Percentiles rank a stretch among this genome's conserved stretches.
Evolutionary conservation across 169 alveolate genomes (phyloP).

Genomic region (Fabrea salina): DNA sequence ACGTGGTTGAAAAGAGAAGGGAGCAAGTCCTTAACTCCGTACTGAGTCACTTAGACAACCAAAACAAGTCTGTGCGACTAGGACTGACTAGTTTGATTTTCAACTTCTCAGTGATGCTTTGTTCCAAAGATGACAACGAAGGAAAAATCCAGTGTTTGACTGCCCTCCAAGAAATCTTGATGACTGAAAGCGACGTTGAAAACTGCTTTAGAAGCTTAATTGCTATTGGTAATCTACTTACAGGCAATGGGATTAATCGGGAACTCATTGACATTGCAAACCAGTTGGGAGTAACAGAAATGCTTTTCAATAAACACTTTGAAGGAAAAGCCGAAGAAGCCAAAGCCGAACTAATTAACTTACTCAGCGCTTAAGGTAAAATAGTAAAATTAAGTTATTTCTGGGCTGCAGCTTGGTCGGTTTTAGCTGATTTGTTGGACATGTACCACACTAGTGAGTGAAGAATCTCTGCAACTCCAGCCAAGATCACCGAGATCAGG

Average conservation of each 20-base stretch:
- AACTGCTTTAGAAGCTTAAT: conserved; percentile 7
- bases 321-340: background rate
- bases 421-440: too few relatives aligned
- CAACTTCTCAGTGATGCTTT: conserved; percentile 22
- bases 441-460: too few relatives aligned
- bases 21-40: conserved; percentile 10
- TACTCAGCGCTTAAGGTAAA: too few relatives aligned
- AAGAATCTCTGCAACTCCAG: too few relatives aligned
- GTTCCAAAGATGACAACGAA: conserved; percentile 12
- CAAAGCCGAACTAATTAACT: background rate
- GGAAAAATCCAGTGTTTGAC: background rate
- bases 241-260: background rate
- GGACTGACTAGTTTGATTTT: conserved; percentile 24
- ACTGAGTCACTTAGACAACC: background rate
- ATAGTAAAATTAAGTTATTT: too few relatives aligned
- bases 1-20: background rate
- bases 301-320: background rate
- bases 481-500: too few relatives aligned
- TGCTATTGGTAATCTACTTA: conserved; percentile 32
- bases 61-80: background rate
- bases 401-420: too few relatives aligned
- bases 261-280: background rate
- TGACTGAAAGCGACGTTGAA: conserved; percentile 34
- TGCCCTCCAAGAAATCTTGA: background rate
- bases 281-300: background rate